phyloP scores from a whole-genome alignment of 768 basidiomycete genomes.

The Agaricus subrufescens region DNA sequence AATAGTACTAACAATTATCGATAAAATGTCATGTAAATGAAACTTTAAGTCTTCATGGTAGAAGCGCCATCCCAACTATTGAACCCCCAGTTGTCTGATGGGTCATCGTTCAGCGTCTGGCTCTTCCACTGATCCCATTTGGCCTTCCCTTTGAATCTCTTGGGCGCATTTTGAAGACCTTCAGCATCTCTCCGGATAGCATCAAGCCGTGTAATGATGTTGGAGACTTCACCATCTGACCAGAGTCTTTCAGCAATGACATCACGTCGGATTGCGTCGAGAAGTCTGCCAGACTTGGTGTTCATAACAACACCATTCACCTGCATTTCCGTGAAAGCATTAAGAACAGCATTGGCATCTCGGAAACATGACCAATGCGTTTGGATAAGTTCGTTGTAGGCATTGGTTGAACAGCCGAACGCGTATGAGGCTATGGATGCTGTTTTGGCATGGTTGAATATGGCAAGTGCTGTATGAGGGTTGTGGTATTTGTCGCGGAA shows the following conservation, averaged over 20 bases:
- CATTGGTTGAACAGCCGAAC: constrained; percentile 82
- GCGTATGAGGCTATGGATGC: constrained; percentile 80
- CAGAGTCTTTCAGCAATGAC: constrained; percentile 50
- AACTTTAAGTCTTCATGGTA: constrained; percentile 2
- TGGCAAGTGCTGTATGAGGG: constrained; percentile 74
- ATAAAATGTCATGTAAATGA: no score
- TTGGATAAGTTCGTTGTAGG: constrained; percentile 84
- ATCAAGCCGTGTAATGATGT: constrained; percentile 12
- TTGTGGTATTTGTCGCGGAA: constrained; percentile 77
- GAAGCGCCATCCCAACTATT: constrained; percentile 18
- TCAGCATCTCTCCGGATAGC: constrained; percentile 5
- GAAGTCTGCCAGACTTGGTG: constrained; percentile 50
- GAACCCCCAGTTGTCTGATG: constrained; percentile 44
- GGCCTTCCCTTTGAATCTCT: not conserved
- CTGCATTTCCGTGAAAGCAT: constrained; percentile 76
- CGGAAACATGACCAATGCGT: constrained; percentile 83
- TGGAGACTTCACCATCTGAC: constrained; percentile 45
- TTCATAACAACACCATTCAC: constrained; percentile 73
- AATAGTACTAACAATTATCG: not conserved
- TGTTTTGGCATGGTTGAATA: constrained; percentile 77
- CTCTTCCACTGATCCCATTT: constrained; percentile 48
- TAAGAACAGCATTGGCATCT: constrained; percentile 73
- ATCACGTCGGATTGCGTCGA: constrained; percentile 61
- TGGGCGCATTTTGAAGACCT: not conserved
- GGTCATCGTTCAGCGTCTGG: constrained; percentile 19